Percentiles rank a stretch among this genome's conserved stretches.
These are phyloP conservation scores for Acacia melanoxylon DNA, from an alignment of 306 rosid species.

Conservation along the genomic window DNA sequence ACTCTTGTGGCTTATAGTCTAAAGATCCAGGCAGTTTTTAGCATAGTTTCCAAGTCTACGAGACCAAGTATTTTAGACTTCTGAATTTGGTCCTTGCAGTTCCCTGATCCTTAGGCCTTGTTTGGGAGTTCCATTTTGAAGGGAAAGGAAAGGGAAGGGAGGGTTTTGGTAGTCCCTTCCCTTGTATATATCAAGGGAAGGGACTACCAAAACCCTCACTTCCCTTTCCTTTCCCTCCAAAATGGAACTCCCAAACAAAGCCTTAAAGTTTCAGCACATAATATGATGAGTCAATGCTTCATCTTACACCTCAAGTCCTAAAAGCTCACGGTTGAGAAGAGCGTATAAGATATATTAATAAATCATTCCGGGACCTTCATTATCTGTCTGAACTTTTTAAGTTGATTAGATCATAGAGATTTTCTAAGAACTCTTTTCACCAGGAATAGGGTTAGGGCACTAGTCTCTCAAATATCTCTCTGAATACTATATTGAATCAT, in stretches of 20 bases:
- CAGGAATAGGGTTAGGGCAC: background rate
- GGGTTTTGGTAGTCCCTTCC: too few relatives aligned
- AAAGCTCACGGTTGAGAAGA: background rate
- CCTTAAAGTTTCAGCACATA: background rate
- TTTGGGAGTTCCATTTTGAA: too few relatives aligned
- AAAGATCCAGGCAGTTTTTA: background rate
- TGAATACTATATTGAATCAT: background rate
- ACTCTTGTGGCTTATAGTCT: background rate
- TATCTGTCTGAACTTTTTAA: background rate
- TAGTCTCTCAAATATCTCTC: background rate
- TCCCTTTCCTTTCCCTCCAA: too few relatives aligned
- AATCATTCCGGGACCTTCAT: background rate
- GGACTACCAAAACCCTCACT: too few relatives aligned
- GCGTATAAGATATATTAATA: background rate
- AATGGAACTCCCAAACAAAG: too few relatives aligned
- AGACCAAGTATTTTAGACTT: background rate
- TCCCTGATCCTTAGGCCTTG: background rate
- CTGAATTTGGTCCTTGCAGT: background rate
- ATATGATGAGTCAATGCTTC: background rate
- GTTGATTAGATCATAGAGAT: background rate
- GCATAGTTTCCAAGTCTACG: background rate
- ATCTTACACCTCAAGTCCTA: background rate
- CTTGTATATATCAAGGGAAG: too few relatives aligned
- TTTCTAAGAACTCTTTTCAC: background rate
- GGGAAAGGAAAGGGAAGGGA: too few relatives aligned